Evolutionary conservation across 2,329 filamentous ascomycete species (phyloP), one percentile per base, ranked within the genome.

Genomic region (Raffaelea ambrosiae): DNA sequence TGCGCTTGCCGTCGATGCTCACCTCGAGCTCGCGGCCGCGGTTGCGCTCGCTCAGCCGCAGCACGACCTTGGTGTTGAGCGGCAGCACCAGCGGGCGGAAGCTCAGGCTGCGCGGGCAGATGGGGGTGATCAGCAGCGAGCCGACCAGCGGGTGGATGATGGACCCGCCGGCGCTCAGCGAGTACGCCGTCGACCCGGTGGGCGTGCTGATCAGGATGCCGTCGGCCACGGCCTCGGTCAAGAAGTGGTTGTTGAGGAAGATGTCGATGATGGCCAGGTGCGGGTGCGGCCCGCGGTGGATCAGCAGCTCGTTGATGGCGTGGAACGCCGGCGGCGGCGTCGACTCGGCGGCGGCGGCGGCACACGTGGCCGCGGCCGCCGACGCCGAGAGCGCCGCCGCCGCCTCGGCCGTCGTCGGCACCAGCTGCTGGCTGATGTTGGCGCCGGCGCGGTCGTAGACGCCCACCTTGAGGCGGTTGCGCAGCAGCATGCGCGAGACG

Each of bases 121-220:
- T 96, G 21, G 93, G 90, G 0, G 93, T 98, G 48, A 98, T 78
- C 22, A 96, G 79, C 14, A 97, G 75, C 2, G 87, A 88, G 35
- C 87, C 84, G 3, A 97, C 91, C 2, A 96, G 76, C 0, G 93
- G 93, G 63, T 98, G 93, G 38, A 97, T 86, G 56, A 98, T 97
- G 57, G 84, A 87, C 1, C 93, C 93, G 3, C 93, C 93, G 3
- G 85, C 86, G 54, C 86, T 93, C n/a, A 98, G 75, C 50, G 86
- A 93, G 69, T 98, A 98, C 1, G 93, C 93, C 0, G 93, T 98
- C 38, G 87, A 94, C 3, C 93, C 93, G 0, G 93, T 98, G 0
- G 93, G 93, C 0, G 91, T 96, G 53, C 86, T 89, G 50, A 97
- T 82, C 40, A 97, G 84, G 64, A 98, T 94, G 44, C 93, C 93